Base-by-base conservation (phyloP, 163 green algal species). In the Chlorella variabilis region DNA sequence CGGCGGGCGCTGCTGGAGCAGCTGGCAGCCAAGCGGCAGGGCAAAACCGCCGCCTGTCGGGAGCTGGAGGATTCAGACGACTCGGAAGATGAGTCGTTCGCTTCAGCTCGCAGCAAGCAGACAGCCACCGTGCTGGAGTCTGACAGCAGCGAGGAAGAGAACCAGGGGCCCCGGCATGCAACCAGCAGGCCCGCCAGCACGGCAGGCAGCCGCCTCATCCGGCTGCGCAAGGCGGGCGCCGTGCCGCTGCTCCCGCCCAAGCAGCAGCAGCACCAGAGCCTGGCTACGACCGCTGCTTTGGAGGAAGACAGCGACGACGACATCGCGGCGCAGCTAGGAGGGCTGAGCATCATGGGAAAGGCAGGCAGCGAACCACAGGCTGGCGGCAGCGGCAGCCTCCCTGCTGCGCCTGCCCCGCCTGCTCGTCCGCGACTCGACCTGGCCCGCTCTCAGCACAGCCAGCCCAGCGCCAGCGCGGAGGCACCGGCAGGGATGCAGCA, bases 61-160 rank as follows among this genome's bases (percentile, higher is more conserved):
- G 59, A 59, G 27, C 39, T 80, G 25, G 73, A 80, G 27, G 73
- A 70, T 38, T 59, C 34, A 5, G 51, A 68, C 36, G 42, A 39
- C 71, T 61, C 42, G 42, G 66, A 36, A 25, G 34, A 51, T 3
- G 41, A 38, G 7, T 61, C n/a, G 0, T 59, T 69, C 34, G 39
- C 56, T 4, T 42, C 73, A 3, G 56, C 36, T 3, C n/a, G 27
- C 18, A 54, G 36, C 56, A 66, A 42, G 34, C 71, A 11, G 45
- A 23, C 56, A 0, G 33, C 25, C 1, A 39, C 33, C 23, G 54
- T 80, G 73, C 4, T 58, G 56, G 38, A 71, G 3, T 11, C 11
- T 63, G 36, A 80, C 17, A 70, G 56, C 54, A 80, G 56, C 54
- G 73, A 78, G 11, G 71, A 80, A 2, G 73, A 69, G 27, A 81